Evolutionary conservation across 768 basidiomycete genomes (phyloP).

Genomic region (Rubroboletus satanas): DNA sequence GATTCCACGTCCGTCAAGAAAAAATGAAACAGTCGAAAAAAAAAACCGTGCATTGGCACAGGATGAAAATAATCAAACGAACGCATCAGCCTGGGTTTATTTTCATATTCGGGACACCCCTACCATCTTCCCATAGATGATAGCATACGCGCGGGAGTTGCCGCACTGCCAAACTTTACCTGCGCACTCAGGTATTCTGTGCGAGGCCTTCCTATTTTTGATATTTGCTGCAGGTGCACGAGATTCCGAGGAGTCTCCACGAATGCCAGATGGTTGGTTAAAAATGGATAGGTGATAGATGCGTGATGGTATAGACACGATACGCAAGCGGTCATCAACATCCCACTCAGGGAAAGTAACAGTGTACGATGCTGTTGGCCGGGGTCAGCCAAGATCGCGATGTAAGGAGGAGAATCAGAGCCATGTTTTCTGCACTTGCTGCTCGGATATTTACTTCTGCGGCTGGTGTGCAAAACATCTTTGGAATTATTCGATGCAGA

Average conservation of each 20-base stretch:
- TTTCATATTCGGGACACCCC: neutral
- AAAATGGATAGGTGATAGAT: constrained; percentile 4
- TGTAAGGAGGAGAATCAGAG: neutral
- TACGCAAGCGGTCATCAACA: neutral
- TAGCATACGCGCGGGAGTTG: neutral
- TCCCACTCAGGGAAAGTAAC: neutral
- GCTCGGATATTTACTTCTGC: neutral
- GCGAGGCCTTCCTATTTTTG: neutral
- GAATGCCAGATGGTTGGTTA: neutral
- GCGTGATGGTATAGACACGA: neutral
- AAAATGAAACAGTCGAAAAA: neutral
- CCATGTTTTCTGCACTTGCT: neutral
- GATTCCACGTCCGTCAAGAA: neutral
- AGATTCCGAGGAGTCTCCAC: neutral
- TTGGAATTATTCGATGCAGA: neutral
- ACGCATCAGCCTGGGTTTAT: neutral
- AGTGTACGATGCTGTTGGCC: neutral
- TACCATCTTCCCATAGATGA: constrained; percentile 7
- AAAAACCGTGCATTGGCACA: neutral
- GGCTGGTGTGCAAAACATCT: neutral
- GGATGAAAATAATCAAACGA: neutral
- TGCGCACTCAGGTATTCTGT: neutral
- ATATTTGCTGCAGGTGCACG: neutral
- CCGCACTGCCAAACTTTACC: neutral
- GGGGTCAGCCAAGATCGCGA: constrained; percentile 13